Base-by-base conservation (phyloP, 2,329 filamentous ascomycete species). In the Ustulina deusta region DNA sequence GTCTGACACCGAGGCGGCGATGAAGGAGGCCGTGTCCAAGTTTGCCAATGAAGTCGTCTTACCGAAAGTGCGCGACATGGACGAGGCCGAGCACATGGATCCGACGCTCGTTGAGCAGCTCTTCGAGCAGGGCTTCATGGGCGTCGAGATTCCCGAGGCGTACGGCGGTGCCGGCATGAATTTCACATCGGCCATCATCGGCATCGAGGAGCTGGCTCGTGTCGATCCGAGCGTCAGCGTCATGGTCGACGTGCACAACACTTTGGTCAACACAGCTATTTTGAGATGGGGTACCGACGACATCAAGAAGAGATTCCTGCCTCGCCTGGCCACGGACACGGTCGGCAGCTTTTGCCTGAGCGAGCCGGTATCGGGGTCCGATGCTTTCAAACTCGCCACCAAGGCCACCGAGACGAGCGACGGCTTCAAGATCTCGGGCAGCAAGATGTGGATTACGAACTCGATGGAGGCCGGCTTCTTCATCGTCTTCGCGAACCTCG, bases 391-490 rank as follows among this genome's bases (percentile, higher is more conserved):
- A 0, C 86, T 99, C 71, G 91, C 93, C 73, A 98, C 96, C 65
- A 94, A 93, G 80, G 96, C 96, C 49, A 90, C 89, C 65, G 93
- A 94, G 85, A 96, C 93, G 0, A 86, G 89, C 25, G 87, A 90
- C 71, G 94, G 95, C 38, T 99, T 95, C 84, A 90, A 87, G 81
- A 92, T 99, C 81, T 92, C 89, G 69, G 96, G 96, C 57, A 90
- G 89, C 81, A 99, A 99, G 88, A 99, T 99, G 96, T 99, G 96
- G 96, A 99, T 99, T 82, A 99, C 96, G 71, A 99, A 99, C 86
- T 91, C 92, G 58, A 90, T 95, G 84, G 96, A 99, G 83, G 92
- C 96, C 22, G 90, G 90, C 68, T 91, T 98, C 84, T 99, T 97
- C 84, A 95, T 99, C 77, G 96, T 99, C 66, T 99, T 99, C 78